Evolutionary conservation across 345 rosid genomes (phyloP), one percentile per base, ranked within the genome.

Genomic region (Citropsis articulata): DNA sequence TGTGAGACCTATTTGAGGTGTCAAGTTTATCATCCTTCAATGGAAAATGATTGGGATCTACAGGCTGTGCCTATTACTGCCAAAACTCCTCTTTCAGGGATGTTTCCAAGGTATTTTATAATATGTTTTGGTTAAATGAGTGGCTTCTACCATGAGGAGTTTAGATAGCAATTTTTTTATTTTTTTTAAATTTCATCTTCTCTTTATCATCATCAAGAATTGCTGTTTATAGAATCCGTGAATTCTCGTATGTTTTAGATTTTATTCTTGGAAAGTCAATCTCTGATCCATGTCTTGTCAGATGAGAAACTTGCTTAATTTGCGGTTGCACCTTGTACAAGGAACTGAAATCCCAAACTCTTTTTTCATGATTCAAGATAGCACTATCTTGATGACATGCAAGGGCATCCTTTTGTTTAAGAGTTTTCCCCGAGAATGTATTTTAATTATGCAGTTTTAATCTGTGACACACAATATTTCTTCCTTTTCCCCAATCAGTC

Each of bases 31-130:
- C 93, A 93, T 80, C 91, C 98, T 72, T 86, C 91, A 7, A 88
- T 96, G 97, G 99, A 96, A 83, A 87, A 77, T 75, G 97, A 92
- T 78, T 96, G 99, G 91, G 99, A 96, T 92, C 88, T 96, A 78
- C 98, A 94, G 81, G 98, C 93, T 2, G 86, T 96, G 59, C 94
- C 99, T 56, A 90, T 96, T 75, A 88, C 99, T 77, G 80, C 92
- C 8, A 89, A 87, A 87, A 73, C 93, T 2, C 86, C 91, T 40
- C 86, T 81, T 27, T 83, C 90, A 1, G 87, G 91, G 63, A 79
- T 86, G 70, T 90, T 92, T 78, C 84, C 94, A 0, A 91, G 99
- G 99, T 82, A 59, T 76, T 74, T 59, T 72, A 6, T 5, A 27
- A 10, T 60, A 55, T 66, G 22, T 71, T 38, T 55, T 77, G 35